These are phyloP conservation scores for Porosira glacialis DNA, from an alignment of 352 stramenopile species.

Conservation along the genomic window DNA sequence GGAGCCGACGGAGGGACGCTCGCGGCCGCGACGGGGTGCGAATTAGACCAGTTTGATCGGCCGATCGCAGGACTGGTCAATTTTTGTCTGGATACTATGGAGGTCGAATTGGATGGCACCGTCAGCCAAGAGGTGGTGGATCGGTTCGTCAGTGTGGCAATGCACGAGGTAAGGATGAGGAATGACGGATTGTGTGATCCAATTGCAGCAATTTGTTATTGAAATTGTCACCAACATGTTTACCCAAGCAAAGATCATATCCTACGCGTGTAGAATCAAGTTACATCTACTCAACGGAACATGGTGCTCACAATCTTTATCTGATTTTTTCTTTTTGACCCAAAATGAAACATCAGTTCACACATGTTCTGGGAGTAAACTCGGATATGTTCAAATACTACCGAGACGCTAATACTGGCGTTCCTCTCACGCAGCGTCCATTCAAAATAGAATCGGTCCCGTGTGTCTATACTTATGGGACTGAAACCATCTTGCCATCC, in stretches of 20 bases:
- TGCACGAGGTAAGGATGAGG: constrained; percentile 75
- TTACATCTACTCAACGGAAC: too few relatives aligned
- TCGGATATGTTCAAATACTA: constrained; percentile 73
- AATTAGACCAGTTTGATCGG: constrained; percentile 77
- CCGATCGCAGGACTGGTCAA: constrained; percentile 75
- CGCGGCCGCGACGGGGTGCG: constrained; percentile 72
- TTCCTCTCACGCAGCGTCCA: constrained; percentile 50
- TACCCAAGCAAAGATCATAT: too few relatives aligned
- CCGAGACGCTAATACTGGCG: constrained; percentile 66
- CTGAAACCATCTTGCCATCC: constrained; percentile 53
- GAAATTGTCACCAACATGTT: too few relatives aligned
- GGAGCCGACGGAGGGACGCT: too few relatives aligned
- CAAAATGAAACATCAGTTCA: too few relatives aligned
- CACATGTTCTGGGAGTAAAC: constrained; percentile 69
- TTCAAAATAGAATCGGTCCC: constrained; percentile 61
- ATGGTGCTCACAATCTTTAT: too few relatives aligned
- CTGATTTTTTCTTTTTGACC: too few relatives aligned
- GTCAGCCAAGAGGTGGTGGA: constrained; percentile 51
- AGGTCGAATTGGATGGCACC: constrained; percentile 54
- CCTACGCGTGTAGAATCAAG: too few relatives aligned
- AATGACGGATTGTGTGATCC: too few relatives aligned
- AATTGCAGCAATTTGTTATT: too few relatives aligned
- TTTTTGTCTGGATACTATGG: constrained; percentile 75
- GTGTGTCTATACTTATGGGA: constrained; percentile 67
- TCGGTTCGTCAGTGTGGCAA: constrained; percentile 71